Evolutionary conservation across 2,329 filamentous ascomycete species (phyloP), one percentile per base, ranked within the genome.

Genomic region (Fusarium stilboides): DNA sequence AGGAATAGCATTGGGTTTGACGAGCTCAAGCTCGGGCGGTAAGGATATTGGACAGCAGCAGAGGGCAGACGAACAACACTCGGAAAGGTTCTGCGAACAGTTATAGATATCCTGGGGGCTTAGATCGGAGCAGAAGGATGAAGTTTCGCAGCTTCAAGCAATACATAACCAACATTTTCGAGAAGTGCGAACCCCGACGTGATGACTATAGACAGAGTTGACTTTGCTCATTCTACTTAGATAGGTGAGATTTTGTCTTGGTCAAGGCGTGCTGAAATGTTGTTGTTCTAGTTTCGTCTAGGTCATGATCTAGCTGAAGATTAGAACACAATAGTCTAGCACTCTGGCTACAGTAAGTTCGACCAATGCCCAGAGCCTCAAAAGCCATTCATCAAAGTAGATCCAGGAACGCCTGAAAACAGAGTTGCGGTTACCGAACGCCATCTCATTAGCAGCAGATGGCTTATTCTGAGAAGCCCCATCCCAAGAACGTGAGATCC

Each of bases 101-200:
- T 24, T 66, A 70, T 64, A 70, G 65, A 71, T 62, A 70, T 58
- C 53, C 66, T 34, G 34, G 51, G 43, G 66, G 40, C 51, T 42
- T 60, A 70, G 66, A 58, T 61, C 57, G 60, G 52, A 36, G 56
- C 40, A 52, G 57, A 57, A 53, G 55, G 49, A 54, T 46, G 57
- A 65, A 70, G 66, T 63, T 65, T 69, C 57, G 51, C 66, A 53
- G 54, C 71, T 73, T 64, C 57, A 46, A 61, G 44, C 44, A 62
- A 60, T 56, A 34, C 59, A 62, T 57, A 49, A 64, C 43, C 46
- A 46, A 56, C 40, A 58, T 37, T 64, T 22, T 53, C 61, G 43
- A 56, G 22, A 43, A 24, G 24, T 36, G 8, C 20, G 47, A 40
- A n/a, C n/a, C 20, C 15, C 33, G 22, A 3, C 26, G 42, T 42